phyloP scores from a whole-genome alignment of 805 yeast genomes.

The Wickerhamomyces mucosus region DNA sequence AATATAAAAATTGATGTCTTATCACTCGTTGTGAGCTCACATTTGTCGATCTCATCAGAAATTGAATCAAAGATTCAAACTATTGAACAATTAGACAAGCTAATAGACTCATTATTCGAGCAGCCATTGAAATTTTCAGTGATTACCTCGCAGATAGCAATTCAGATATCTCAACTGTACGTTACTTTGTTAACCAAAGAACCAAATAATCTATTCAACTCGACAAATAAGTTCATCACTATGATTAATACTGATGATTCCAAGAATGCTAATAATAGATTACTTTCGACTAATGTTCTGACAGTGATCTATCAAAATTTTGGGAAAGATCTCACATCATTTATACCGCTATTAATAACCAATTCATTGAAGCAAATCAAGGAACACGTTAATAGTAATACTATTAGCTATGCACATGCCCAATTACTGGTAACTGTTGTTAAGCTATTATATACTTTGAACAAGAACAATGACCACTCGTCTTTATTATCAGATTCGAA shows the following conservation, averaged over 20 bases:
- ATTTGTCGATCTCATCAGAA: too few relatives aligned
- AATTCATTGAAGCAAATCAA: conserved; percentile 24
- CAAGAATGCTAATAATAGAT: conserved; percentile 19
- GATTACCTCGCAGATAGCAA: neutral
- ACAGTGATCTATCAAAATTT: conserved; percentile 23
- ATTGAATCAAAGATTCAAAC: too few relatives aligned
- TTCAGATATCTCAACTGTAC: neutral
- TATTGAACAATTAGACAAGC: neutral
- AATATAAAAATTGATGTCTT: too few relatives aligned
- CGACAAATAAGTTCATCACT: conserved; percentile 21
- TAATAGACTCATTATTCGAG: neutral
- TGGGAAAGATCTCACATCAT: conserved; percentile 24
- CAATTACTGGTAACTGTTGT: neutral
- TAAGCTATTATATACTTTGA: neutral
- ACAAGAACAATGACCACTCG: conserved; percentile 1
- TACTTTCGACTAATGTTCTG: conserved; percentile 22
- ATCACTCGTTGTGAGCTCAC: too few relatives aligned
- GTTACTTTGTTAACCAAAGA: neutral
- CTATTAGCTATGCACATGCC: neutral
- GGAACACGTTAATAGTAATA: conserved; percentile 12
- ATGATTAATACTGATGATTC: conserved; percentile 13
- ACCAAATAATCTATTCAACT: conserved; percentile 16
- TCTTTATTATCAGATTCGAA: conserved; percentile 8
- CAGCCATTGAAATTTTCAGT: neutral
- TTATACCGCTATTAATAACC: conserved; percentile 23